Evolutionary conservation across 257 asterid species (phyloP), one percentile per base, ranked within the genome.

Genomic region (Primulina eburnea): DNA sequence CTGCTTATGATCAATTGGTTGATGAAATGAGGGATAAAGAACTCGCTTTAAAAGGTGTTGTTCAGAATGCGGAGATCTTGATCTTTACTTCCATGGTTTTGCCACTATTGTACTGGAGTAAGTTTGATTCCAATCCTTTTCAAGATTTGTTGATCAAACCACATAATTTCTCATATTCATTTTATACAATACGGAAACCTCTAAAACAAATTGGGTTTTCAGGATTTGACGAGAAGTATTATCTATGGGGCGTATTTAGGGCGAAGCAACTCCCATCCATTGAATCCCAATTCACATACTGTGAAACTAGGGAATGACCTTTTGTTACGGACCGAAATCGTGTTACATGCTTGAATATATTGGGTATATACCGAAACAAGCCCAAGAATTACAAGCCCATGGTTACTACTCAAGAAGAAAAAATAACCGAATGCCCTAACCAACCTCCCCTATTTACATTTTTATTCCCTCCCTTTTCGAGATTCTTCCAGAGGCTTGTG

Each of bases 171-270:
- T 9, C 64, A 9, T 8, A 52, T n/a, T 68, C 65, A 67, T 7
- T 1, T 40, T 60, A 57, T 30, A 69, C 17, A 38, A 16, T 6
- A 58, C 18, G 30, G 63, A 64, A 71, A 35, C 11, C 26, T 33
- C 55, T 80, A 55, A 56, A 68, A 58, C 32, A 17, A 18, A 55
- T 28, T 34, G 7, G 6, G 47, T 75, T 64, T 81, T 80, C 95
- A 91, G 95, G 81, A 80, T 92, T 84, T 64, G 78, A 75, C 60
- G 79, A 82, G 9, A 83, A 88, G 70, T 79, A 81, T 64, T 92
- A 83, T 71, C 82, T 92, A n/a, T 92, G 96, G 98, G 98, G 96
- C 1, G 96, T 89, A 62, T 92, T 92, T 71, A 78, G 85, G 72
- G 81, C 70, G 34, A 83, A 80, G 76, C 84, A 71, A 53, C 35